Percentiles rank a stretch among this genome's conserved stretches.
Conservation (phyloP, 495 filamentous ascomycete species). For the Bryoglossum gracile region DNA sequence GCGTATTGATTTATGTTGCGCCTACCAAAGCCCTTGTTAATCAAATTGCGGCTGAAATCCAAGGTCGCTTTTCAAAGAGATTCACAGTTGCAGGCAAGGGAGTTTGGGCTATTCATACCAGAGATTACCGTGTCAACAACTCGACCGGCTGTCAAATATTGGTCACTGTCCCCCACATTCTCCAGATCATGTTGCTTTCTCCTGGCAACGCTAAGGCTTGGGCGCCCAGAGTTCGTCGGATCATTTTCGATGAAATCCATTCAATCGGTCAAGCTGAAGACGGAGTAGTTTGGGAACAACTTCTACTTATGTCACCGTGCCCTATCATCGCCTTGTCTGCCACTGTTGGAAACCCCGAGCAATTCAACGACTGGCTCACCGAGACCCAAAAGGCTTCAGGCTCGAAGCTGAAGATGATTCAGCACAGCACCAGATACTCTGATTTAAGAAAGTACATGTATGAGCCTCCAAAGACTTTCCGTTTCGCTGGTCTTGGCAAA, state of each 20-base stretch:
- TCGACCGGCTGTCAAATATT: slow-evolving; percentile 64
- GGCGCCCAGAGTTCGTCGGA: slow-evolving; percentile 57
- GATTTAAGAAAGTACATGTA: slow-evolving; percentile 68
- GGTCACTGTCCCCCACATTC: slow-evolving; percentile 68
- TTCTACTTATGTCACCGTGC: slow-evolving; percentile 65
- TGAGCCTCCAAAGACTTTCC: slow-evolving; percentile 40
- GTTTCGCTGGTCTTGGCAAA: slow-evolving; percentile 49
- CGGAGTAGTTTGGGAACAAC: slow-evolving; percentile 74
- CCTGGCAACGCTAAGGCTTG: slow-evolving; percentile 61
- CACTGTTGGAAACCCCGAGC: slow-evolving; percentile 67
- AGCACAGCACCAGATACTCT: slow-evolving; percentile 60
- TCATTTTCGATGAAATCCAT: slow-evolving; percentile 84
- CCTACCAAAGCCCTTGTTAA: slow-evolving; percentile 80
- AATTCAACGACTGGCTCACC: slow-evolving; percentile 61
- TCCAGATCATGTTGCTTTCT: slow-evolving; percentile 71
- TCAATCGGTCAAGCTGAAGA: slow-evolving; percentile 72
- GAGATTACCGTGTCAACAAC: slow-evolving; percentile 66
- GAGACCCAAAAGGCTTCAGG: slow-evolving; percentile 49
- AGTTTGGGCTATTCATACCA: slow-evolving; percentile 73
- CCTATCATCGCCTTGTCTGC: slow-evolving; percentile 76
- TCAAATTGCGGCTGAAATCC: slow-evolving; percentile 71
- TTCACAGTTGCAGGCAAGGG: slow-evolving; percentile 49
- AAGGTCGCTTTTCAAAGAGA: slow-evolving; percentile 56
- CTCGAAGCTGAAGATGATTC: slow-evolving; percentile 54
- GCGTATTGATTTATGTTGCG: slow-evolving; percentile 68